Base-by-base conservation (phyloP, 495 filamentous ascomycete species). In the Xylaria curta region DNA sequence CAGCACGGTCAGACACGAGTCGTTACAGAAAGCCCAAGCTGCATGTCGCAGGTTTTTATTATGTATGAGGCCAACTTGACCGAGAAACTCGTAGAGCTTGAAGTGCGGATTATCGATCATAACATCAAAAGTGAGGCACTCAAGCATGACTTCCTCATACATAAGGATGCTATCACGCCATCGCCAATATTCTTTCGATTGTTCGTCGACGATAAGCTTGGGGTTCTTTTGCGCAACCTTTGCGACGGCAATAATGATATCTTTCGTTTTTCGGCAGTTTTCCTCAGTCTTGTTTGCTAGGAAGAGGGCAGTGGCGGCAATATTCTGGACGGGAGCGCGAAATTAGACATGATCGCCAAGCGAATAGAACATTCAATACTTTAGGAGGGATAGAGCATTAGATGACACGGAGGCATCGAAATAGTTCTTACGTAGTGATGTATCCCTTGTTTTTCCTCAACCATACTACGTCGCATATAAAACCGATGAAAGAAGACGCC, bases 261-360 rank as follows among this genome's bases (percentile, higher is more conserved):
- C 94, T 75, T 92, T 94, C 75, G 97, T 97, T 75, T 96, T 97
- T 36, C 95, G 92, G 76, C 93, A 93, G 77, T 95, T 95, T 78
- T 99, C 96, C 74, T 98, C 96, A 7, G 97, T 95, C 81, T 99
- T 99, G 74, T 94, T 97, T 10, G 96, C 95, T 9, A 99, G 88
- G 76, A 97, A 98, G 8, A 99, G 87, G 4, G 94, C 85, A 0
- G 94, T 97, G 0, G 94, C 96, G 2, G 93, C 96, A 58, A 96
- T 92, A 75, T 89, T 89, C 89, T 91, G 66, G 46, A 66, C 42
- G 24, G 38, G n/a, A 54, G 13, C 42, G 26, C 38, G 60, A 66
- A 13, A 63, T 69, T 21, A 64, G 61, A 51, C 28, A 72, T 65
- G 71, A 61, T 31, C 9, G 59, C 21, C 19, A 33, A 44, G 36